Evolutionary conservation across 2,329 filamentous ascomycete genomes (phyloP).

Genomic region (Xylariaceae sp.): DNA sequence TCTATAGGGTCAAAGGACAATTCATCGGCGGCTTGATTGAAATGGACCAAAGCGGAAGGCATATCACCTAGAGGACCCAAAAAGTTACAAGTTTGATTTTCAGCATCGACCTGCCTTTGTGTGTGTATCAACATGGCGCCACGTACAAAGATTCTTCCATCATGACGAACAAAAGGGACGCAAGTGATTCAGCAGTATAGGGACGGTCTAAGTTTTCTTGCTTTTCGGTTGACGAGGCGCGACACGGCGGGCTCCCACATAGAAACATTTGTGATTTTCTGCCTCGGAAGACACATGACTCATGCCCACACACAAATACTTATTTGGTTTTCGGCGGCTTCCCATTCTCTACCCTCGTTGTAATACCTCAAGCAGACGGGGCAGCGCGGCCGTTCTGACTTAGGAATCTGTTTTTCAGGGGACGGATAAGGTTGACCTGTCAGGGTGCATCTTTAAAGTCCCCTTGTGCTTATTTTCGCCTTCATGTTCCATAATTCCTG

Average conservation of each 20-base stretch:
- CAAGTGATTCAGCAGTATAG: constrained; percentile 32
- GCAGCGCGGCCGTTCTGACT: constrained; percentile 47
- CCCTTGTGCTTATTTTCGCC: constrained; percentile 48
- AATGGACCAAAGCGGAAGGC: constrained; percentile 31
- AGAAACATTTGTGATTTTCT: constrained; percentile 38
- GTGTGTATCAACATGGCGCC: constrained; percentile 53
- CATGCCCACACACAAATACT: constrained; percentile 30
- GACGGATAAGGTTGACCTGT: constrained; percentile 7
- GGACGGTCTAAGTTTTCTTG: constrained; percentile 33
- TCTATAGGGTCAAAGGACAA: constrained; percentile 39
- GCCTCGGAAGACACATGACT: constrained; percentile 35
- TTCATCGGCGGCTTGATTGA: constrained; percentile 30
- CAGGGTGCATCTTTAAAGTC: constrained; percentile 21
- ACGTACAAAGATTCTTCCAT: constrained; percentile 42
- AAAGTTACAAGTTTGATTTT: constrained; percentile 49
- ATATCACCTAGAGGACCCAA: constrained; percentile 44
- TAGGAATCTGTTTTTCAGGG: constrained; percentile 35
- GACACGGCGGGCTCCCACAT: constrained; percentile 37
- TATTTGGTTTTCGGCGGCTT: constrained; percentile 40
- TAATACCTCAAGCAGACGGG: constrained; percentile 51
- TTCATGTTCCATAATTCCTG: constrained; percentile 41
- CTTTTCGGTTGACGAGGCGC: constrained; percentile 36
- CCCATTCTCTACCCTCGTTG: constrained; percentile 60
- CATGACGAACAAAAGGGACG: constrained; percentile 41
- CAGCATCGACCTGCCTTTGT: constrained; percentile 46